These are phyloP conservation scores for Ascochyta pisi DNA, from an alignment of 2,329 filamentous ascomycete genomes.

Conservation along the genomic window DNA sequence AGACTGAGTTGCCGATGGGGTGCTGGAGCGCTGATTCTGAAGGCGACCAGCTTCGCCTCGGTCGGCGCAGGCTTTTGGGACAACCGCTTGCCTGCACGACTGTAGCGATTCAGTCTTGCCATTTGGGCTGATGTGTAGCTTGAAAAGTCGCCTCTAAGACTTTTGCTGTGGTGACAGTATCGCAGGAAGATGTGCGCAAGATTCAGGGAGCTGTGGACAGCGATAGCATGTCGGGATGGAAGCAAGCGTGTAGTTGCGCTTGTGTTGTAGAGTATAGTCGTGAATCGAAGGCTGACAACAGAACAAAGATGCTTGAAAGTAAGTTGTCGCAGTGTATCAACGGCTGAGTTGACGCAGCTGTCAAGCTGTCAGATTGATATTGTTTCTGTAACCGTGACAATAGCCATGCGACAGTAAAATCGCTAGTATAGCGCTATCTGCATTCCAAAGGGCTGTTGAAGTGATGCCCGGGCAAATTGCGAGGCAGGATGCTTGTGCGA, in stretches of 20 bases:
- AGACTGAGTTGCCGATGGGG: constrained; percentile 43
- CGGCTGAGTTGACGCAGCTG: constrained; percentile 5
- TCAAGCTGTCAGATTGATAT: constrained; percentile 7
- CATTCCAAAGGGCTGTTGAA: constrained; percentile 14
- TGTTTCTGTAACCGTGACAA: constrained; percentile 15
- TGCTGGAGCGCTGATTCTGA: constrained; percentile 9
- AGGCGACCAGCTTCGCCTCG: constrained; percentile 8
- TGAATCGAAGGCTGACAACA: background rate
- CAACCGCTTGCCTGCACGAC: constrained; percentile 7
- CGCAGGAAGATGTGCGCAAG: background rate
- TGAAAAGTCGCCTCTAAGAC: background rate
- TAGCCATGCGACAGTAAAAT: constrained; percentile 9
- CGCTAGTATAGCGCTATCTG: constrained; percentile 5
- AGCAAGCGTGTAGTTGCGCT: background rate
- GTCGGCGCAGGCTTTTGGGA: background rate
- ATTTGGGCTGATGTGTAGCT: background rate
- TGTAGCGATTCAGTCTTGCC: constrained; percentile 9
- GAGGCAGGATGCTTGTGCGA: constrained; percentile 7
- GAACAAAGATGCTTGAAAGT: background rate
- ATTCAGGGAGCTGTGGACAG: background rate
- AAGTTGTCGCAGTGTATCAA: background rate
- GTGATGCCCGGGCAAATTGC: constrained; percentile 8
- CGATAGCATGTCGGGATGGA: constrained; percentile 2
- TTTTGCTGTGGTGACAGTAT: background rate
- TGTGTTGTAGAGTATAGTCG: background rate